Conservation (phyloP, 495 filamentous ascomycete genomes). For the Aspergillus saccharolyticus region DNA sequence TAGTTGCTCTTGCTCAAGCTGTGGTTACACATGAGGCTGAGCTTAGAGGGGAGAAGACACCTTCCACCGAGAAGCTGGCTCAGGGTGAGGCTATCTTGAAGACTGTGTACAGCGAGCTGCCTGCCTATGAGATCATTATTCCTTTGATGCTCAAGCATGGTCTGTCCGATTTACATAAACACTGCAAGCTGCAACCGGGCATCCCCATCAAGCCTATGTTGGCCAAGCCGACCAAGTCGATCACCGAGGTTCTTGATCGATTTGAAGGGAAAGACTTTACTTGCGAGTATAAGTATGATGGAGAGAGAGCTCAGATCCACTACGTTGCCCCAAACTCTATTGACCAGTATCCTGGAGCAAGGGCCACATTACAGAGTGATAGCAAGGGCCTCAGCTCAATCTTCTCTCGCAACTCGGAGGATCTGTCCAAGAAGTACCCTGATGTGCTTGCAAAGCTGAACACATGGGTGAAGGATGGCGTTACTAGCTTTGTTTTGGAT, state of each 20-base stretch:
- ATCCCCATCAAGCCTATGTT: conserved; percentile 98
- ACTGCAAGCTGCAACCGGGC: conserved; percentile 90
- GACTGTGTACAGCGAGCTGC: conserved; percentile 88
- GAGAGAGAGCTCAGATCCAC: conserved; percentile 94
- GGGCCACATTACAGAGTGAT: conserved; percentile 44
- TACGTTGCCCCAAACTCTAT: conserved; percentile 81
- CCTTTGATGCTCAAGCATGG: conserved; percentile 83
- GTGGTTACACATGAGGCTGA: conserved; percentile 76
- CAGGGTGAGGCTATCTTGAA: conserved; percentile 83
- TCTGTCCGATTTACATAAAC: conserved; percentile 70
- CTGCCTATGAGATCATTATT: conserved; percentile 92
- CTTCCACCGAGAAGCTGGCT: conserved; percentile 67
- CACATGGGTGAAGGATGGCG: conserved; percentile 82
- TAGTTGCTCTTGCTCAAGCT: conserved; percentile 84
- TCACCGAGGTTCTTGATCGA: conserved; percentile 93
- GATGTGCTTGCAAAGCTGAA: conserved; percentile 85
- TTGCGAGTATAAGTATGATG: conserved; percentile 98
- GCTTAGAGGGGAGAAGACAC: conserved; percentile 58
- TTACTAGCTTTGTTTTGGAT: conserved; percentile 91
- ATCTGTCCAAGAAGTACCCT: conserved; percentile 94
- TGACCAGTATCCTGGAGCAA: conserved; percentile 54
- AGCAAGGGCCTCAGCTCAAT: conserved; percentile 71
- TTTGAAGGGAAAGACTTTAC: conserved; percentile 95
- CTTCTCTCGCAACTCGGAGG: conserved; percentile 95
- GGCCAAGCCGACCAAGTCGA: conserved; percentile 98